A percentile compares a stretch with the other conserved stretches of the same genome.
Conservation (phyloP, 805 yeast species). For the Kluyveromyces siamensis region DNA sequence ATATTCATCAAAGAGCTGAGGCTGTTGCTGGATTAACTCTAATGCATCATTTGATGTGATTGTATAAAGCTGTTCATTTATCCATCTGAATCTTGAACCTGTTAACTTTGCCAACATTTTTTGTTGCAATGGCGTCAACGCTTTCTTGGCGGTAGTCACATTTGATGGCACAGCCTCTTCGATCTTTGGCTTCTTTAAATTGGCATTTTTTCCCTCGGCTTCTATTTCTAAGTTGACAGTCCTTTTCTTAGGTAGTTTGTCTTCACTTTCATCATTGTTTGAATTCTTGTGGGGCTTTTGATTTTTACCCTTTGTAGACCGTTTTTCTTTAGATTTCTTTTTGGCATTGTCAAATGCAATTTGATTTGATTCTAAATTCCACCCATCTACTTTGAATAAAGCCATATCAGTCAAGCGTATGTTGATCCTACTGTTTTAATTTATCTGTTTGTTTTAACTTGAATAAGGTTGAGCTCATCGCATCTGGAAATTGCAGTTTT, state of each 20-base stretch:
- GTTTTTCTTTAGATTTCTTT: conserved; percentile 22
- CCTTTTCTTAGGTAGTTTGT: background rate
- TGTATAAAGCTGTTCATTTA: conserved; percentile 93
- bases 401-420: conserved; percentile 37
- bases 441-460: too few relatives aligned
- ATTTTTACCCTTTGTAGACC: conserved; percentile 16
- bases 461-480: background rate
- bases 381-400: conserved; percentile 72
- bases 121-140: conserved; percentile 79
- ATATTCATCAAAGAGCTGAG: conserved; percentile 84
- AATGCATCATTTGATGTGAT: conserved; percentile 71
- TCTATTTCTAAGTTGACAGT: conserved; percentile 4
- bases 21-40: conserved; percentile 65
- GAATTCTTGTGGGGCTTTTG: conserved; percentile 13
- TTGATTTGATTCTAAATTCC: conserved; percentile 54
- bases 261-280: conserved; percentile 7
- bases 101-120: conserved; percentile 92
- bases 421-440: background rate
- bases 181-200: conserved; percentile 2
- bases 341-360: conserved; percentile 39
- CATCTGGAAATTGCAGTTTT: background rate
- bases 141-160: conserved; percentile 23
- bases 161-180: conserved; percentile 8
- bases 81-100: conserved; percentile 97
- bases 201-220: conserved; percentile 6